Evolutionary conservation across 768 basidiomycete species (phyloP), one percentile per base, ranked within the genome.

Genomic region (Lentinula sp.): DNA sequence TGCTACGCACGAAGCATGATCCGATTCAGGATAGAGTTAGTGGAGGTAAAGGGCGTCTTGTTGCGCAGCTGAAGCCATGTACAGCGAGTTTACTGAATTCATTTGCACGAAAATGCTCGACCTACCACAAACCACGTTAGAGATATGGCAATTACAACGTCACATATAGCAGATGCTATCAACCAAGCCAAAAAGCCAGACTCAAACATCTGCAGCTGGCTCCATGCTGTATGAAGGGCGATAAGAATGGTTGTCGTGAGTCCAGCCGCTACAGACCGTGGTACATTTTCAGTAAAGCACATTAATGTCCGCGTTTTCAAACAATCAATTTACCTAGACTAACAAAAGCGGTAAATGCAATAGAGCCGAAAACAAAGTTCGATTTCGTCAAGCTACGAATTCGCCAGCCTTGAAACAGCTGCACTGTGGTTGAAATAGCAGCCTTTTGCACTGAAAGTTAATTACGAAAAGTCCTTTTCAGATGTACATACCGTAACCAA

Each of bases 81-180:
- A 6, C 13, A 43, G 18, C 20, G 6, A 28, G 28, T 28, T 15
- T 18, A 6, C 9, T 13, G 1, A 37, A 37, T 7, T 37, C 37
- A 13, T 39, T 39, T 39, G 37, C 28, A 39, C 9, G 36, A 36
- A n/a, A 20, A 23, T n/a, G 51, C 16, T 55, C 18, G 42, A 67
- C 76, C 16, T 64, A 81, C 82, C 69, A 85, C 66, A 41, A 72
- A 76, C 52, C 71, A 65, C 6, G 77, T 76, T 6, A 85, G 72
- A 1, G 74, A 63, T 0, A 67, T 59, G 0, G 84, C 78, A 53
- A 85, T 85, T 9, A 81, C 63, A 7, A 79, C 63, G 65, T 85
- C 84, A 10, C 77, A 75, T 10, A 74, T 68, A 5, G 77, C 77
- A 12, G 80, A 74, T 0, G 77, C 66, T 16, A 75, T 65, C 35